Base-by-base conservation (phyloP, 2,329 filamentous ascomycete species). In the Purpureocillium lavendulum region DNA sequence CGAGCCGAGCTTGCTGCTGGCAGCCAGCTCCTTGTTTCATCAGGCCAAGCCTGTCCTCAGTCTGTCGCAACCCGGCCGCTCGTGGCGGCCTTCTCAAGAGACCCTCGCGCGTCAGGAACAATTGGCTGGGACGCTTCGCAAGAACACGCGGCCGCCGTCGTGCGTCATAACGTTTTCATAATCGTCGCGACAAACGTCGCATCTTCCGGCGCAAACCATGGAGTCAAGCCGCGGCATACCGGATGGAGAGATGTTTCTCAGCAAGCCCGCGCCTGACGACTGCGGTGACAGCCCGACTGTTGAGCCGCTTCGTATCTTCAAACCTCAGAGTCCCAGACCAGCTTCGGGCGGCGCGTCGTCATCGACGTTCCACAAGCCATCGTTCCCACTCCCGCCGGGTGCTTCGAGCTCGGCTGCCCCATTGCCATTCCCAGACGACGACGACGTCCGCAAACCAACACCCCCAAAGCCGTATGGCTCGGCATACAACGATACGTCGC, bases 231-330 rank as follows among this genome's bases (percentile, higher is more conserved):
- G 82, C 56, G 82, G 82, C 52, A 70, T 82, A 50, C 77, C 82
- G 18, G 83, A 87, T 24, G 82, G 88, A 62, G 87, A 90, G 71
- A 82, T 94, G 68, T 90, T 94, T 66, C 75, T 94, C 62, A 75
- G 62, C 57, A 72, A 69, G 37, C 73, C 71, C n/a, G 57, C 65
- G 40, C 66, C 66, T 8, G 60, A 65, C 10, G 69, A 73, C 35
- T 68, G 67, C 44, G 64, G 64, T 36, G 80, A 87, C 53, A 87
- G 85, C 53, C 85, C 87, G 42, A 86, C 84, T 14, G 76, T 94
- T 50, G 85, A 85, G 53, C 88, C 88, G 44, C 64, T 95, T 62
- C 79, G 87, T 55, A 94, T 94, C 59, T 82, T 82, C 67, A 94
- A 94, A 62, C 79, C 82, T 41, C 76, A 80, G 51, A 84, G 80